Percentiles rank a stretch among this genome's conserved stretches.
These are phyloP conservation scores for Escovopsis sp. DNA, from an alignment of 2,329 filamentous ascomycete genomes.

Conservation along the genomic window DNA sequence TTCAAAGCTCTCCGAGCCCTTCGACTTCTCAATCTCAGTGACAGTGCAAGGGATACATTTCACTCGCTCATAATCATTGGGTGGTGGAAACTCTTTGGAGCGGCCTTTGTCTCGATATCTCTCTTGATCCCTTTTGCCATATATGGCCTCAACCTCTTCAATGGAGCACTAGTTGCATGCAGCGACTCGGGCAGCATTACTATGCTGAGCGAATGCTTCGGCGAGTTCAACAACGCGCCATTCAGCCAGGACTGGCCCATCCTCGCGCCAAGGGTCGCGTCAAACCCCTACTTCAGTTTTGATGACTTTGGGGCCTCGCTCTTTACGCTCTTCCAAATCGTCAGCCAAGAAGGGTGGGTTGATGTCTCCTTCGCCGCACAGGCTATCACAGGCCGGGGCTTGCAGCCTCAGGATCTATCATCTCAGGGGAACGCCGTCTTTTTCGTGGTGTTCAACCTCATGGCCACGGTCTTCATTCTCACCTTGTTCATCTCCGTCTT, in stretches of 20 bases:
- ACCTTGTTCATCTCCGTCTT: conserved; percentile 98
- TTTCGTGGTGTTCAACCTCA: conserved; percentile 90
- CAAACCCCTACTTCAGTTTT: conserved; percentile 79
- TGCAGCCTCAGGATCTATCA: conserved; percentile 55
- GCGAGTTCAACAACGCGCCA: conserved; percentile 64
- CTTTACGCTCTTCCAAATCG: conserved; percentile 96
- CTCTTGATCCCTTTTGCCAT: conserved; percentile 93
- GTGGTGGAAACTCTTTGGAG: conserved; percentile 83
- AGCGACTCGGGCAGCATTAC: conserved; percentile 48
- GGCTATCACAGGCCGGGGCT: conserved; percentile 60
- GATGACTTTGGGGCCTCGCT: conserved; percentile 88
- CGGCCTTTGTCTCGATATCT: conserved; percentile 86
- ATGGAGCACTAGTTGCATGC: conserved; percentile 63
- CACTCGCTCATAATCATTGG: conserved; percentile 91
- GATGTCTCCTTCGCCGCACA: conserved; percentile 82
- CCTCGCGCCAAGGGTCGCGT: conserved; percentile 64
- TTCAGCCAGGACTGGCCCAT: conserved; percentile 65
- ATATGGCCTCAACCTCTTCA: conserved; percentile 87
- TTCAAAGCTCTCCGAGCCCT: conserved; percentile 94
- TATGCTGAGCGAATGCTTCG: conserved; percentile 60
- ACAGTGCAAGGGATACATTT: conserved; percentile 90
- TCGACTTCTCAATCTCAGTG: conserved; percentile 84
- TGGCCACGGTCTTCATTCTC: conserved; percentile 90
- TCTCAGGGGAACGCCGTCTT: conserved; percentile 81
- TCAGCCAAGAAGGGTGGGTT: conserved; percentile 95